These are phyloP conservation scores for Aspergillus kassunensis DNA, from an alignment of 495 filamentous ascomycete genomes.

Conservation along the genomic window DNA sequence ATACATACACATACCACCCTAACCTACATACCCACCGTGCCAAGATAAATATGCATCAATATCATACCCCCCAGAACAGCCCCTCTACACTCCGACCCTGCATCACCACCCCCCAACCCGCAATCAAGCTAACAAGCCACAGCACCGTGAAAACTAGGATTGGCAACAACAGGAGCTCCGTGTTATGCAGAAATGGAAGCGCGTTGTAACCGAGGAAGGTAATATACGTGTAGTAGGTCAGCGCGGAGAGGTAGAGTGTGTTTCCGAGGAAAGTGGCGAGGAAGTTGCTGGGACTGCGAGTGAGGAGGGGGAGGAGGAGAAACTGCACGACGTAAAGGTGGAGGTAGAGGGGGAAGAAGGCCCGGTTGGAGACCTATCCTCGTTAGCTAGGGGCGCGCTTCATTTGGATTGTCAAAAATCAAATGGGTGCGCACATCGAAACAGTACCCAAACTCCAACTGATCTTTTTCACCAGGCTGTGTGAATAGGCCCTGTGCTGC, in stretches of 20 bases:
- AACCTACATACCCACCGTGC: not conserved
- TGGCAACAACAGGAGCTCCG: constrained; percentile 63
- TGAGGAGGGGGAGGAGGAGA: constrained; percentile 59
- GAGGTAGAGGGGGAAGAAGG: constrained; percentile 71
- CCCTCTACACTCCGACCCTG: constrained; percentile 41
- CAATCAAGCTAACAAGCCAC: constrained; percentile 59
- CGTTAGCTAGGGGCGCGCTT: not conserved
- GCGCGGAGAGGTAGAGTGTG: constrained; percentile 65
- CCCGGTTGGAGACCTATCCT: constrained; percentile 61
- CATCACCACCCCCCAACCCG: constrained; percentile 44
- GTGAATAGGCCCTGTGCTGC: constrained; percentile 55
- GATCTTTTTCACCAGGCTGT: constrained; percentile 51
- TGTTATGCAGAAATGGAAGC: constrained; percentile 69
- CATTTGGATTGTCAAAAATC: too few species aligned
- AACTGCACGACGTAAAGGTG: constrained; percentile 73
- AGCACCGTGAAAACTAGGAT: constrained; percentile 56
- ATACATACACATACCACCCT: not conserved
- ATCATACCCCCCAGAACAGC: constrained; percentile 44
- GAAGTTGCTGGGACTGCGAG: constrained; percentile 40
- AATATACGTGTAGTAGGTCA: constrained; percentile 67
- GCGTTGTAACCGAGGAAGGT: constrained; percentile 75
- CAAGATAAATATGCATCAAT: not conserved
- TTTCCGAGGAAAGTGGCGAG: constrained; percentile 67
- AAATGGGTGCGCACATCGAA: constrained; percentile 56
- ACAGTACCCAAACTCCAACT: constrained; percentile 74